A percentile compares a stretch with the other conserved stretches of the same genome.
These are phyloP conservation scores for Kokia cookei DNA, from an alignment of 441 rosid genomes.

Conservation along the genomic window DNA sequence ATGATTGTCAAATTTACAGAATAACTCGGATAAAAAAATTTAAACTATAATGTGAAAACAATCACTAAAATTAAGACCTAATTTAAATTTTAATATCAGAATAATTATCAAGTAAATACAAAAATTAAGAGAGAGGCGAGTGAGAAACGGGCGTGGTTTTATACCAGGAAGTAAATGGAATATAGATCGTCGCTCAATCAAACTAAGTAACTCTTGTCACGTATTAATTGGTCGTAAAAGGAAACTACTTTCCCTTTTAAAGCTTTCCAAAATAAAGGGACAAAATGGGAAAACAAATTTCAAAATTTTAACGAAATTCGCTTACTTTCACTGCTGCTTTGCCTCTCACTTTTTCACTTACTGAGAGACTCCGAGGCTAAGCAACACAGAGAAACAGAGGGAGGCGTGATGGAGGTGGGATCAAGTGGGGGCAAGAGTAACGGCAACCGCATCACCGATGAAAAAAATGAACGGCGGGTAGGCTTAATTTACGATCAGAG, in stretches of 20 bases:
- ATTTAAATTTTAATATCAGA: too few species aligned
- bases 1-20: too few species aligned
- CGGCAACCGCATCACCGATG: background rate
- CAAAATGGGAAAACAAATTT: background rate
- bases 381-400: background rate
- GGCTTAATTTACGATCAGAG: constrained; percentile 76
- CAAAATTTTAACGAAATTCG: background rate
- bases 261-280: background rate
- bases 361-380: background rate
- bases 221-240: background rate
- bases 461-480: constrained; percentile 34
- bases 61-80: too few species aligned
- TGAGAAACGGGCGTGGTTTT: background rate
- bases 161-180: background rate
- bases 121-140: too few species aligned
- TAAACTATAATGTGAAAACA: too few species aligned
- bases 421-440: background rate
- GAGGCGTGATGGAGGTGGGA: constrained; percentile 4
- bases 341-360: background rate
- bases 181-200: background rate
- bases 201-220: background rate
- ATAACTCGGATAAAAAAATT: too few species aligned
- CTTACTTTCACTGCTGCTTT: background rate
- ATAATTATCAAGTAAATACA: too few species aligned
- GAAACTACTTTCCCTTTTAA: background rate